These are phyloP conservation scores for Venturia oleaginea DNA, from an alignment of 2,329 filamentous ascomycete species.

Conservation along the genomic window DNA sequence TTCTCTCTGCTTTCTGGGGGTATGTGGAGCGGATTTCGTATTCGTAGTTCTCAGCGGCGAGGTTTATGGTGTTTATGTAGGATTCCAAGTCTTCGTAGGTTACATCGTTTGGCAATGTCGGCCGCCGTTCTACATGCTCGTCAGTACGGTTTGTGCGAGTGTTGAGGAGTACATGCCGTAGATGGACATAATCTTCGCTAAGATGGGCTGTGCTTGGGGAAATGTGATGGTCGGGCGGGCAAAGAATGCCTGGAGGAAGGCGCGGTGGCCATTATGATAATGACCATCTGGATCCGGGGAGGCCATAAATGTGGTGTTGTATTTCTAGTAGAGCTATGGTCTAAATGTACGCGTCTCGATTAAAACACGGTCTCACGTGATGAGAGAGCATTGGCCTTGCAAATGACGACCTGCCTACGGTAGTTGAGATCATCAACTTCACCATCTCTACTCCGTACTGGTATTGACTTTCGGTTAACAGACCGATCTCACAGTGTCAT, in stretches of 20 bases:
- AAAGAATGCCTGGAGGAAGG: constrained; percentile 84
- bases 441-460: no score
- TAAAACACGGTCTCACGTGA: not conserved
- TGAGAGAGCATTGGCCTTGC: no score
- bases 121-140: constrained; percentile 31
- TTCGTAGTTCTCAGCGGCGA: constrained; percentile 69
- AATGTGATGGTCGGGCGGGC: constrained; percentile 69
- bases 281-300: constrained; percentile 1
- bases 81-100: constrained; percentile 57
- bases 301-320: not conserved
- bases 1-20: constrained; percentile 51
- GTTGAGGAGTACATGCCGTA: constrained; percentile 30
- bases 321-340: no score
- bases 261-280: constrained; percentile 64
- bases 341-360: not conserved
- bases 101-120: constrained; percentile 52
- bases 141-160: constrained; percentile 14
- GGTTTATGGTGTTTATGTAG: constrained; percentile 62
- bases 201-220: constrained; percentile 59
- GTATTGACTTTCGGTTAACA: no score
- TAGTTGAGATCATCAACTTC: no score
- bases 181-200: constrained; percentile 66
- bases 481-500: no score
- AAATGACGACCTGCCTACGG: no score
- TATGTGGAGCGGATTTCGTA: constrained; percentile 71